A percentile compares a stretch with the other conserved stretches of the same genome.
Evolutionary conservation across 73 alveolate species (phyloP).

Genomic region (Paramecium tetraurelia): DNA sequence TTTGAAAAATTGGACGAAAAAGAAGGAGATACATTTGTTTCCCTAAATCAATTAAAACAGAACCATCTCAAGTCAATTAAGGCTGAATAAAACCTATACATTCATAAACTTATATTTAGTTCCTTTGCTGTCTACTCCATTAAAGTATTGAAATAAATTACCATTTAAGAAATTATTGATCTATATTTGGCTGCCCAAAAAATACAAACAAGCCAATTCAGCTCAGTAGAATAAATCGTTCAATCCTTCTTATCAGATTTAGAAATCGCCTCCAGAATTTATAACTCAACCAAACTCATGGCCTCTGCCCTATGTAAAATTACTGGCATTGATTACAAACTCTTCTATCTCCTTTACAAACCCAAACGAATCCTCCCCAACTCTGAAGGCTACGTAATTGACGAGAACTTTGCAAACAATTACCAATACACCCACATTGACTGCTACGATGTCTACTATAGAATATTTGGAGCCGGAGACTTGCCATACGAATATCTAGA

Average conservation of each 20-base stretch:
- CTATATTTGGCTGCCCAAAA: not conserved
- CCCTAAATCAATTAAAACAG: not conserved
- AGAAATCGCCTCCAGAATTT: conserved; percentile 5
- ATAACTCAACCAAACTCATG: conserved; percentile 1
- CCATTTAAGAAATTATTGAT: not conserved
- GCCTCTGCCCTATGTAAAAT: conserved; percentile 25
- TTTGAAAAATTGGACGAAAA: not conserved
- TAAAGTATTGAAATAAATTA: not conserved
- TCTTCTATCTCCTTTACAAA: not conserved
- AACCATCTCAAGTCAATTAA: not conserved
- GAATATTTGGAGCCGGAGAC: conserved; percentile 29
- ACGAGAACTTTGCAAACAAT: conserved; percentile 11
- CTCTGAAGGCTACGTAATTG: not conserved
- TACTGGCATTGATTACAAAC: not conserved
- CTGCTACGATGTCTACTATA: not conserved
- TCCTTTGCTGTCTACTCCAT: not conserved
- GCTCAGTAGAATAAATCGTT: not conserved
- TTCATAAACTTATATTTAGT: not conserved
- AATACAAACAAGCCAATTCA: not conserved
- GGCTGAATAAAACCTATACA: not conserved
- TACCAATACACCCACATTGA: not conserved
- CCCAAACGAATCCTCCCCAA: not conserved
- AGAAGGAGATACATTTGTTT: conserved; percentile 7
- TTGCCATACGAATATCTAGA: conserved; percentile 21
- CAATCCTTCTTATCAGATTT: not conserved